Evolutionary conservation across 2,329 filamentous ascomycete genomes (phyloP), one percentile per base, ranked within the genome.

Genomic region (Nemania serpens): DNA sequence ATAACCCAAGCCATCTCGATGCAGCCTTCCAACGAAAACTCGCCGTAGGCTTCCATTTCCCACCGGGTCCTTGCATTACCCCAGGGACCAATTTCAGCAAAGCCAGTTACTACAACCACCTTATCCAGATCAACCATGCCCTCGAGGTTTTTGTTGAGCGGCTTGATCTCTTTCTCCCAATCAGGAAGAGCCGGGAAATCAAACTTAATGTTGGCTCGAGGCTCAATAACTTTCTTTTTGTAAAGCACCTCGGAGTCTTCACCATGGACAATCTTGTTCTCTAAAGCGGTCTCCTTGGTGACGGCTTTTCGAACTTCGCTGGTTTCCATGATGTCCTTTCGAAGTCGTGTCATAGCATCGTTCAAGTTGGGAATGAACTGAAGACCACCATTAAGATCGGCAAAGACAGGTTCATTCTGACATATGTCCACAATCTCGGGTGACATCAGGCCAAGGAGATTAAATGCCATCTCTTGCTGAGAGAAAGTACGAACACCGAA

Each of bases 1-100:
- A 98, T 99, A 77, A 99, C 92, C 95, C 95, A 99, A 34, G 95
- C 93, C 95, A 99, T 99, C 79, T 99, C 95, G 62, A 99, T 90
- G 72, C 95, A 98, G 33, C 95, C 95, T 77, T 99, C 96, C 13
- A 99, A 86, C 9, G 95, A 98, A 81, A 99, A 99, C 73, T 97
- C 86, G 74, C 95, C 95, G 68, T 93, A 88, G 1, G 95, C 93
- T 77, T 99, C 95, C 94, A 99, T 99, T 81, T 99, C 95, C 95
- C 95, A 99, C 64, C 95, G 88, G 47, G 95, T 99, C 71, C 95
- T 88, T 2, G 95, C 94, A 82, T 98, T 99, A 82, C 95, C 95
- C 96, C 95, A 99, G 7, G 95, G 95, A 49, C 95, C 93, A 63
- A 97, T 88, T 76, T 99, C 95, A 56, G 95, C 87, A 74, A 99